Evolutionary conservation across 306 rosid genomes (phyloP).

Genomic region (Begonia peltatifolia): DNA sequence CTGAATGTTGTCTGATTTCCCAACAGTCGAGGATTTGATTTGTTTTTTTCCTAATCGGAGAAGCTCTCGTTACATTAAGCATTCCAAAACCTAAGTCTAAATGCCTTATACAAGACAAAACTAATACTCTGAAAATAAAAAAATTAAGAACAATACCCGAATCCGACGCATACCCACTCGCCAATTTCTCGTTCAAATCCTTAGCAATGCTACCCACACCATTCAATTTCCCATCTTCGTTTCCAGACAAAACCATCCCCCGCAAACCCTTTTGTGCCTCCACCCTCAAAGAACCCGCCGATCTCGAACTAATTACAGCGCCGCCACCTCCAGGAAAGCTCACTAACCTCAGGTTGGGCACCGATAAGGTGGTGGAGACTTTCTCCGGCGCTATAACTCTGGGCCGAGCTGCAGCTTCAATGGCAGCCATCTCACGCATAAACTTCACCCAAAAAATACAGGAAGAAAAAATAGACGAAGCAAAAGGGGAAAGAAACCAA

Average conservation of each 20-base stretch:
- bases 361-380: too few relatives aligned
- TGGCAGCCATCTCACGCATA: too few relatives aligned
- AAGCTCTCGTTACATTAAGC: conserved; percentile 1
- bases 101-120: too few relatives aligned
- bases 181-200: conserved; percentile 9
- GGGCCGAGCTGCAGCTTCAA: too few relatives aligned
- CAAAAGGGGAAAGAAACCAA: too few relatives aligned
- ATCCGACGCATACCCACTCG: conserved; percentile 25
- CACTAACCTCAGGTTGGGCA: too few relatives aligned
- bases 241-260: conserved; percentile 9
- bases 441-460: too few relatives aligned
- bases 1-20: conserved; percentile 47
- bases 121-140: too few relatives aligned
- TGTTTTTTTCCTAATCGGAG: conserved; percentile 25
- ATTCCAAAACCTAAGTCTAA: too few relatives aligned
- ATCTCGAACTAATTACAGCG: conserved; percentile 11
- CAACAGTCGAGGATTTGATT: conserved; percentile 26
- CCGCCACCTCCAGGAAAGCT: too few relatives aligned
- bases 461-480: too few relatives aligned
- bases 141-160: conserved; percentile 14
- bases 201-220: conserved; percentile 7
- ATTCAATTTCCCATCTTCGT: conserved; percentile 8
- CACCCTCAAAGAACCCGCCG: conserved; percentile 15
- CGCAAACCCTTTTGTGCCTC: conserved; percentile 31
- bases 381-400: too few relatives aligned